Conservation (phyloP, 331 rosid species). For the Stylosanthes scabra region DNA sequence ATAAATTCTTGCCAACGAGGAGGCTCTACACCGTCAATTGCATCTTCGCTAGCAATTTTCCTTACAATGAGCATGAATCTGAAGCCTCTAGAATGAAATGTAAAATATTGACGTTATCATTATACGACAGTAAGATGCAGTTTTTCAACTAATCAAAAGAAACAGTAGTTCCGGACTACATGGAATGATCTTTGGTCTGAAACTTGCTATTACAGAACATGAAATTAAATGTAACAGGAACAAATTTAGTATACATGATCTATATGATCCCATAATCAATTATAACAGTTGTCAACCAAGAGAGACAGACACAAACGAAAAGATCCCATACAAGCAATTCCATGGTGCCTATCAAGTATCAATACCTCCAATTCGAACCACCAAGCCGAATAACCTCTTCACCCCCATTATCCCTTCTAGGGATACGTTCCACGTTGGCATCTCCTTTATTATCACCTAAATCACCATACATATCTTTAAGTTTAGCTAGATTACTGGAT, state of each 20-base stretch:
- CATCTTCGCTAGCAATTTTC: neutral
- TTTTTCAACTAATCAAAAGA: conserved; percentile 28
- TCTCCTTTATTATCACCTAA: conserved; percentile 64
- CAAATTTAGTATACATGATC: conserved; percentile 43
- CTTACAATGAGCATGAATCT: neutral
- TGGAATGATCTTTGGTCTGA: conserved; percentile 29
- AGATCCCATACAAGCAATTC: conserved; percentile 41
- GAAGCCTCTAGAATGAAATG: neutral
- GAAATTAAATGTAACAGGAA: conserved; percentile 39
- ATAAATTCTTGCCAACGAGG: neutral
- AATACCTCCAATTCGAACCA: conserved; percentile 83
- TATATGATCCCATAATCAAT: conserved; percentile 41
- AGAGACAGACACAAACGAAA: conserved; percentile 18
- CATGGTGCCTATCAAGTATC: conserved; percentile 16
- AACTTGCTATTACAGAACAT: conserved; percentile 44
- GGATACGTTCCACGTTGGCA: conserved; percentile 54
- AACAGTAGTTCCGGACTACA: conserved; percentile 27
- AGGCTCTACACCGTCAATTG: neutral
- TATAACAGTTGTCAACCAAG: conserved; percentile 20
- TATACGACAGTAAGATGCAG: neutral
- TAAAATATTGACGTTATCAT: neutral
- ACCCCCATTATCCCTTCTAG: conserved; percentile 61
- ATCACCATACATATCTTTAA: conserved; percentile 92
- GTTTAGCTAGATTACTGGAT: conserved; percentile 90
- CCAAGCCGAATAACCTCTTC: conserved; percentile 96